phyloP scores from a whole-genome alignment of 805 yeast genomes.

The Millerago galiae region DNA sequence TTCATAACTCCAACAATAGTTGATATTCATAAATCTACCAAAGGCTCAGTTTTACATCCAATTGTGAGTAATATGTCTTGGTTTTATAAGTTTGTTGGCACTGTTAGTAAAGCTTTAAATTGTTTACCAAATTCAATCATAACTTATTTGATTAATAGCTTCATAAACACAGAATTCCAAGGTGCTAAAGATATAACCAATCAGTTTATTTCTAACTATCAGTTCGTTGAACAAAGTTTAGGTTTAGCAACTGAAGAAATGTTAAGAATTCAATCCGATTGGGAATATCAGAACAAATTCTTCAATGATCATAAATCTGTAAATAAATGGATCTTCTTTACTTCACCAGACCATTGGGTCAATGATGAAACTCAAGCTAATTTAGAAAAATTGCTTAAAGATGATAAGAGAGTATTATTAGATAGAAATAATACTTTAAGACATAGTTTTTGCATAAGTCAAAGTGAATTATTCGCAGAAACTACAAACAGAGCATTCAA shows the following conservation, averaged over 20 bases:
- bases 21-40: constrained; percentile 45
- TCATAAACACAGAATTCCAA: constrained; percentile 8
- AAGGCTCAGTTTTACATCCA: constrained; percentile 30
- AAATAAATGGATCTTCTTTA: constrained; percentile 50
- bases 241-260: constrained; percentile 57
- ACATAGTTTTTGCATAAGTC: constrained; percentile 58
- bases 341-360: constrained; percentile 64
- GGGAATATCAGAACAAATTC: constrained; percentile 44
- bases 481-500: constrained; percentile 25
- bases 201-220: constrained; percentile 34
- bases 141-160: constrained; percentile 1
- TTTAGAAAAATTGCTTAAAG: constrained; percentile 32
- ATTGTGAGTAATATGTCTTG: constrained; percentile 21
- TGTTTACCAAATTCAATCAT: constrained; percentile 21
- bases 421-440: constrained; percentile 32
- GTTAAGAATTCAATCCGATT: constrained; percentile 41
- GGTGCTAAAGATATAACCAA: constrained; percentile 30
- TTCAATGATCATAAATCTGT: constrained; percentile 20
- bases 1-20: constrained; percentile 65
- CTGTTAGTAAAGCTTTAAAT: constrained; percentile 21
- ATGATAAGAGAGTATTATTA: constrained; percentile 24
- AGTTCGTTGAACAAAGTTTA: constrained; percentile 47
- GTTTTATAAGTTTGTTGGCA: constrained; percentile 27
- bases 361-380: constrained; percentile 41
- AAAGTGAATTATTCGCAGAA: constrained; percentile 40